Evolutionary conservation across 2,329 filamentous ascomycete species (phyloP).

Genomic region (Paracorniculantispora psalliotae): DNA sequence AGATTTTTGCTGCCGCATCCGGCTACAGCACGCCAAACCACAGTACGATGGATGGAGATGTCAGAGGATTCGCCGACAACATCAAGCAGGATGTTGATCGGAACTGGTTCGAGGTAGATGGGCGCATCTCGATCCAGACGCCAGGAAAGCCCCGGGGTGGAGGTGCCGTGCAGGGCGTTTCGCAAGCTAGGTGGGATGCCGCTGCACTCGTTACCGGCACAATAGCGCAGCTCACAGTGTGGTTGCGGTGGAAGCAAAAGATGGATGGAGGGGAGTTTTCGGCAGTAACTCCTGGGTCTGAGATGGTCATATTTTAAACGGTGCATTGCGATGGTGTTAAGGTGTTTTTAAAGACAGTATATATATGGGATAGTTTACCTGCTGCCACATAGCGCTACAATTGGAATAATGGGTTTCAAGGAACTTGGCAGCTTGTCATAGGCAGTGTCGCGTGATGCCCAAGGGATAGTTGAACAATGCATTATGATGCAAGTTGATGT

Average conservation of each 20-base stretch:
- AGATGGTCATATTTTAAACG: not conserved
- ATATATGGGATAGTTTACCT: not conserved
- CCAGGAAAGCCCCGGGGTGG: slow-evolving; percentile 28
- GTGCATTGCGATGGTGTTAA: not conserved
- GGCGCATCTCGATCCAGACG: slow-evolving; percentile 33
- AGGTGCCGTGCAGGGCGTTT: slow-evolving; percentile 28
- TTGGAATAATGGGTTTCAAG: not conserved
- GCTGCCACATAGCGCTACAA: not conserved
- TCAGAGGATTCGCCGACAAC: slow-evolving; percentile 36
- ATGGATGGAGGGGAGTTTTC: not conserved
- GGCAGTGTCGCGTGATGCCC: no score
- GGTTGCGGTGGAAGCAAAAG: slow-evolving; percentile 29
- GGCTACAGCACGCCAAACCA: slow-evolving; percentile 11
- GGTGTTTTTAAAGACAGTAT: no score
- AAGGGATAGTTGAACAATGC: no score
- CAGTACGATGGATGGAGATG: slow-evolving; percentile 23
- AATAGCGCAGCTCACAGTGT: slow-evolving; percentile 26
- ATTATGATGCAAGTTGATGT: no score
- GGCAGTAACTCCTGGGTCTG: not conserved
- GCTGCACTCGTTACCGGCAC: slow-evolving; percentile 28
- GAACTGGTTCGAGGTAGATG: slow-evolving; percentile 36
- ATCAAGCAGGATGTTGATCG: slow-evolving; percentile 41
- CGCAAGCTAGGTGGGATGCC: slow-evolving; percentile 27
- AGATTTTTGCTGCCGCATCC: slow-evolving; percentile 11
- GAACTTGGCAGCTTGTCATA: no score